Conservation (phyloP, 768 basidiomycete species). For the Trichaptum fuscoviolaceum region DNA sequence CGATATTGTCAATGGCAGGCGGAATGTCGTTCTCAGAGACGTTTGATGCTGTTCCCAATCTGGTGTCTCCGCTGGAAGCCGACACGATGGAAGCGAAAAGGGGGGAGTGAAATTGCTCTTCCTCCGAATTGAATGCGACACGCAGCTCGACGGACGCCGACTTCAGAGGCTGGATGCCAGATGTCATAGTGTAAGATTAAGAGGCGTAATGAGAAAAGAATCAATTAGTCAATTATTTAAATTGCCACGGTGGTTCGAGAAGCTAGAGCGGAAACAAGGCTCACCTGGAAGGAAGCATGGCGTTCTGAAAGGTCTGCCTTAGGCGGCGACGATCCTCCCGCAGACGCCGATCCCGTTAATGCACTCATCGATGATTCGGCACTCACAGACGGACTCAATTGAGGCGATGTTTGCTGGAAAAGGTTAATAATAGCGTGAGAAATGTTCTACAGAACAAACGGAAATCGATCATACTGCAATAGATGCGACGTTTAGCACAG, state of each 20-base stretch:
- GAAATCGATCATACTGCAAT: constrained; percentile 49
- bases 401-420: not conserved
- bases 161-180: not conserved
- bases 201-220: not conserved
- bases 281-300: not conserved
- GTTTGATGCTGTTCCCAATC: not conserved
- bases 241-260: not conserved
- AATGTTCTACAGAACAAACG: constrained; percentile 18
- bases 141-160: not conserved
- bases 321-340: not conserved
- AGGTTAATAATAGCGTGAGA: not conserved
- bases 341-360: not conserved
- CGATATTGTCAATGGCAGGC: not conserved
- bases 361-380: not conserved
- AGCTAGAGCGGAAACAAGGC: not conserved
- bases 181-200: not conserved
- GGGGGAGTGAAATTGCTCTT: not conserved
- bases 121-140: not conserved
- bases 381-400: not conserved
- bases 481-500: constrained; percentile 13
- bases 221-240: not conserved
- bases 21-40: not conserved
- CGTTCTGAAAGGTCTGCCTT: not conserved
- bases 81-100: not conserved
- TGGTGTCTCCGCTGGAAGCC: not conserved